Percentiles rank a stretch among this genome's conserved stretches.
These are phyloP conservation scores for Xylariaceae sp. DNA, from an alignment of 2,329 filamentous ascomycete genomes.

Conservation along the genomic window DNA sequence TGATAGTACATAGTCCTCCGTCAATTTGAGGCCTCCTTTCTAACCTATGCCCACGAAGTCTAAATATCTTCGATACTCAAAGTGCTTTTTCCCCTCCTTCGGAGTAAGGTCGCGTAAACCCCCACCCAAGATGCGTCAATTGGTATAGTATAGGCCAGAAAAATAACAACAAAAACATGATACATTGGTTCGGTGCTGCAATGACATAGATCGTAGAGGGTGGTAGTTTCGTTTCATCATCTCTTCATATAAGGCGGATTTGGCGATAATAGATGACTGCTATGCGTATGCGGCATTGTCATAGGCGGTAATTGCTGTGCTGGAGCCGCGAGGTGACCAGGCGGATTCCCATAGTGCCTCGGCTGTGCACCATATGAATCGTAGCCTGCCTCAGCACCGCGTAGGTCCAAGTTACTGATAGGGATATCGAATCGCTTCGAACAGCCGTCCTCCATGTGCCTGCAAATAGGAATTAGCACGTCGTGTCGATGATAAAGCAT, in stretches of 20 bases:
- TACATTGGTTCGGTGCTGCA: background rate
- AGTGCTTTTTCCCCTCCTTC: too few relatives aligned
- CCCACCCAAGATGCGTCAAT: too few relatives aligned
- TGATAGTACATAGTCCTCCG: too few relatives aligned
- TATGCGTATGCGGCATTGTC: constrained; percentile 17
- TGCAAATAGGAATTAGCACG: constrained; percentile 29
- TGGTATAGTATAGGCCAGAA: too few relatives aligned
- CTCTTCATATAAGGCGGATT: constrained; percentile 22
- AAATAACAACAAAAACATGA: background rate
- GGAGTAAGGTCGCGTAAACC: too few relatives aligned
- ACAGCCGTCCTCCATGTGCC: constrained; percentile 75
- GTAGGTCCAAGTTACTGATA: constrained; percentile 46
- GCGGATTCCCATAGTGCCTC: constrained; percentile 20
- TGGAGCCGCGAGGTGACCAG: constrained; percentile 19
- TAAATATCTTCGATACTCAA: too few relatives aligned
- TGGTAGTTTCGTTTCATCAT: constrained; percentile 9
- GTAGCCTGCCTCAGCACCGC: constrained; percentile 18
- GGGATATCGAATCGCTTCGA: constrained; percentile 61
- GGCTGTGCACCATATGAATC: constrained; percentile 18
- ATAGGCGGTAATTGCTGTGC: constrained; percentile 23
- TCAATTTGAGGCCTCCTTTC: too few relatives aligned
- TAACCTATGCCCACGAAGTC: too few relatives aligned
- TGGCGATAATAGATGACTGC: constrained; percentile 15
- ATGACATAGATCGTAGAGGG: background rate
- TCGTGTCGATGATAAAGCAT: too few relatives aligned